phyloP scores from a whole-genome alignment of 495 filamentous ascomycete species.

The Margaritispora aquatica region DNA sequence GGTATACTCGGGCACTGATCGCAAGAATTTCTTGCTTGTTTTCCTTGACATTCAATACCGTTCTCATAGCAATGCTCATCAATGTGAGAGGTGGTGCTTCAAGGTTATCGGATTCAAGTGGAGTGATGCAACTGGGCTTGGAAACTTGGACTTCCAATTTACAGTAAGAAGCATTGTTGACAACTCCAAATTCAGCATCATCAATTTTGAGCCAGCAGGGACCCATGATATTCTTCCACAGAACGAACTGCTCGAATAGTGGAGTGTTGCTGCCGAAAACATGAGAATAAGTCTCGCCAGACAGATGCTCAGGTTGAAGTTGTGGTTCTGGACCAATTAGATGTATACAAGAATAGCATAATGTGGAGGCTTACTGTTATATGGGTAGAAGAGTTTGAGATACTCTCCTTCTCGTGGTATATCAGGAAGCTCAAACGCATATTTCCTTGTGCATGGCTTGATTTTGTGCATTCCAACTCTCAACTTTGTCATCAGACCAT shows the following conservation, averaged over 20 bases:
- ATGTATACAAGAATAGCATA: not conserved
- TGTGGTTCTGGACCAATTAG: slow-evolving; percentile 38
- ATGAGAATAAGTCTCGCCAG: slow-evolving; percentile 87
- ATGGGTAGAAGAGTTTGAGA: slow-evolving; percentile 89
- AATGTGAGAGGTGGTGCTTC: slow-evolving; percentile 84
- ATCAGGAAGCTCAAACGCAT: slow-evolving; percentile 86
- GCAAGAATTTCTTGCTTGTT: slow-evolving; percentile 96
- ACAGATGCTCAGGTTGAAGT: slow-evolving; percentile 56
- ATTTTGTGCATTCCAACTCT: slow-evolving; percentile 86
- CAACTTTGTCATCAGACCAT: slow-evolving; percentile 74
- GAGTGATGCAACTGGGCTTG: slow-evolving; percentile 65
- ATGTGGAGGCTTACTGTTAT: slow-evolving; percentile 44
- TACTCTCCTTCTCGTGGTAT: slow-evolving; percentile 88
- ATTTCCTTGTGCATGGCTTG: slow-evolving; percentile 83
- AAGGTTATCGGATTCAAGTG: slow-evolving; percentile 67
- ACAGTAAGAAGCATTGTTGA: slow-evolving; percentile 96
- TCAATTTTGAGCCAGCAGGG: slow-evolving; percentile 94
- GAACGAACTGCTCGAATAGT: slow-evolving; percentile 94
- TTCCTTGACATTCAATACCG: slow-evolving; percentile 80
- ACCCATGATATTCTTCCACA: slow-evolving; percentile 98
- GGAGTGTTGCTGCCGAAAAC: slow-evolving; percentile 93
- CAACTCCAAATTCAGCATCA: slow-evolving; percentile 69
- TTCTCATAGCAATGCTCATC: slow-evolving; percentile 89
- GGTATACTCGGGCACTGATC: slow-evolving; percentile 85
- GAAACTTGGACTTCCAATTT: slow-evolving; percentile 82